Evolutionary conservation across 805 yeast genomes (phyloP), one percentile per base, ranked within the genome.

Genomic region (Saccharomycopsis microspora): DNA sequence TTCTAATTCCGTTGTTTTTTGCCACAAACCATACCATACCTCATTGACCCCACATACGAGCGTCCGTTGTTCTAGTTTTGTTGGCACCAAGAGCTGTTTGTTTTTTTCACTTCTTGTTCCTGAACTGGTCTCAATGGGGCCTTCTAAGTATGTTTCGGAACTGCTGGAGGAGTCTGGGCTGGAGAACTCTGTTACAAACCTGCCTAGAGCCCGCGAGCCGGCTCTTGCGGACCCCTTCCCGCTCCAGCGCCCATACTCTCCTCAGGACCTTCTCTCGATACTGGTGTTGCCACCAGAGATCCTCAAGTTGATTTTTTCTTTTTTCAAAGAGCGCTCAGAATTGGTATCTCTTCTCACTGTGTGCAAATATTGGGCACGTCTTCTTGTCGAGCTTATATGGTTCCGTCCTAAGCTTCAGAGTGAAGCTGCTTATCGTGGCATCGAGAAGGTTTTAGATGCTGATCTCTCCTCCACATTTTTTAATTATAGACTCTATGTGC

Each of bases 311-410:
- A 77, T 84, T 1, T 78, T 84, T 51, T 80, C 85, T 46, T 72
- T 80, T 51, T 64, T 83, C 45, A 77, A 72, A 43, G 71, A 82
- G 39, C 76, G 73, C 54, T 59, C 72, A 3, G 88, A 82, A 56
- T 65, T 80, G 50, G 78, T 76, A 31, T 69, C 77, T 9, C 63
- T 82, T 28, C 66, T 86, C 52, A 70, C 86, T 1, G 89, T 86
- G 5, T 88, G 95, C 64, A 79, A 77, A 56, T 74, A 79, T 52
- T 88, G 95, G 83, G 84, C 88, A 7, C 75, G 78, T 55, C 68
- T 85, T 39, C 78, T 85, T 9, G 78, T 87, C 7, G 95, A 85
- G 57, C 70, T 82, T 39, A 67, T 89, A 32, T 89, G 96, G 94
- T 85, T 85, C 60, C 75, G 97, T 50, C 96, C 97, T 3, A 76